Evolutionary conservation across 2,329 filamentous ascomycete genomes (phyloP).

Genomic region (Xylariaceae sp.): DNA sequence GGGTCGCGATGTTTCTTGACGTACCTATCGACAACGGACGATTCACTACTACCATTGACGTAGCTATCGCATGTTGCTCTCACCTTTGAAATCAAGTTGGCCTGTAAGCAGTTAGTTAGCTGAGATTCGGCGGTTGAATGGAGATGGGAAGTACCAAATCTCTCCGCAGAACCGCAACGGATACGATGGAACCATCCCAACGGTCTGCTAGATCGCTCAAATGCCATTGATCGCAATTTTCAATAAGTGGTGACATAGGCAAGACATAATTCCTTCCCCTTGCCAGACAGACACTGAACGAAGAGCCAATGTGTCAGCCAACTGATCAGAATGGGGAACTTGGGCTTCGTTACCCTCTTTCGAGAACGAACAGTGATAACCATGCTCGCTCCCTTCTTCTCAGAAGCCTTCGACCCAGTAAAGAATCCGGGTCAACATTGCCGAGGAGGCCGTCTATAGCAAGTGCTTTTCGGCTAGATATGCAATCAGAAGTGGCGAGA

Average conservation of each 20-base stretch:
- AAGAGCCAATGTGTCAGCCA: constrained; percentile 22
- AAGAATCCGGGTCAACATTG: constrained; percentile 62
- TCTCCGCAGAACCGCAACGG: constrained; percentile 69
- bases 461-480: constrained; percentile 67
- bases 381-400: constrained; percentile 69
- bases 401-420: constrained; percentile 62
- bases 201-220: constrained; percentile 63
- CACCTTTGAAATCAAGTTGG: constrained; percentile 59
- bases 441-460: constrained; percentile 71
- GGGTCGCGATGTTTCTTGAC: constrained; percentile 12
- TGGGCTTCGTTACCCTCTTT: constrained; percentile 57
- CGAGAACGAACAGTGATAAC: constrained; percentile 73
- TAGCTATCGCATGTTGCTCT: constrained; percentile 63
- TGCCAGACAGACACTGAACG: constrained; percentile 63
- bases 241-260: constrained; percentile 66
- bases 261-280: constrained; percentile 70
- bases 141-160: constrained; percentile 55
- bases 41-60: constrained; percentile 51
- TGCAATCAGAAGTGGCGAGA: constrained; percentile 67
- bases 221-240: constrained; percentile 72
- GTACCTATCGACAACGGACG: constrained; percentile 56
- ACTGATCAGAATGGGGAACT: neutral
- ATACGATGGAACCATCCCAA: constrained; percentile 72
- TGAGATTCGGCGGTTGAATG: neutral
- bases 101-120: constrained; percentile 38